A percentile compares a stretch with the other conserved stretches of the same genome.
Evolutionary conservation across 2,329 filamentous ascomycete species (phyloP).

Genomic region (Xylariales sp.): DNA sequence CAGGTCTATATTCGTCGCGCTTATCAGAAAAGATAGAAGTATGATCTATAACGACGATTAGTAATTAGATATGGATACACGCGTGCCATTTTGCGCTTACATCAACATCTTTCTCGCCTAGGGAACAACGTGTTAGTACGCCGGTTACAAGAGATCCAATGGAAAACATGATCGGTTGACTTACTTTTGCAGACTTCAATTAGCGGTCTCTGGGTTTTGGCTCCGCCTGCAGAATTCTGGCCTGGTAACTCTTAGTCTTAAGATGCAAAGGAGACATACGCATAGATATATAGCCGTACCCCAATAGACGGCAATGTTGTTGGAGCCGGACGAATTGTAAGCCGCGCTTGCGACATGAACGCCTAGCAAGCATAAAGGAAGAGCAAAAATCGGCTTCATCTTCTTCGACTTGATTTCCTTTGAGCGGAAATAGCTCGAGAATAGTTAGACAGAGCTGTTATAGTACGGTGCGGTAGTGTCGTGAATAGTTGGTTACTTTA

Average conservation of each 20-base stretch:
- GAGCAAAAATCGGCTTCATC: constrained; percentile 5
- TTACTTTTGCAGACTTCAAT: constrained; percentile 61
- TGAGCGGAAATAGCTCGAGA: background rate
- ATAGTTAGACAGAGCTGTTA: background rate
- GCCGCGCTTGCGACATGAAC: constrained; percentile 12
- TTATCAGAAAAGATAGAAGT: constrained; percentile 71
- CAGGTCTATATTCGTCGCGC: constrained; percentile 59
- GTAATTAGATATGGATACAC: background rate
- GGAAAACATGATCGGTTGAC: constrained; percentile 62
- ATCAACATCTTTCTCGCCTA: constrained; percentile 58
- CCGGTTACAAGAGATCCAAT: background rate
- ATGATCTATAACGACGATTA: constrained; percentile 62
- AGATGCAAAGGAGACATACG: background rate
- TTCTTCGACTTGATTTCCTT: background rate
- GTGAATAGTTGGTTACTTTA: constrained; percentile 3
- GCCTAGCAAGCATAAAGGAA: background rate
- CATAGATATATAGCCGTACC: constrained; percentile 53
- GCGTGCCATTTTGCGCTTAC: constrained; percentile 46
- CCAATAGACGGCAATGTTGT: constrained; percentile 75
- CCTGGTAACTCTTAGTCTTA: constrained; percentile 47
- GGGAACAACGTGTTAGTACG: constrained; percentile 7
- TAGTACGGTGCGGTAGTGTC: background rate
- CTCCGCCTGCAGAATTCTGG: constrained; percentile 65
- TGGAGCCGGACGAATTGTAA: constrained; percentile 45
- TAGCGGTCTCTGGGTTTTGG: constrained; percentile 12